phyloP scores from a whole-genome alignment of 2,329 filamentous ascomycete species.

The Apiospora koreana region DNA sequence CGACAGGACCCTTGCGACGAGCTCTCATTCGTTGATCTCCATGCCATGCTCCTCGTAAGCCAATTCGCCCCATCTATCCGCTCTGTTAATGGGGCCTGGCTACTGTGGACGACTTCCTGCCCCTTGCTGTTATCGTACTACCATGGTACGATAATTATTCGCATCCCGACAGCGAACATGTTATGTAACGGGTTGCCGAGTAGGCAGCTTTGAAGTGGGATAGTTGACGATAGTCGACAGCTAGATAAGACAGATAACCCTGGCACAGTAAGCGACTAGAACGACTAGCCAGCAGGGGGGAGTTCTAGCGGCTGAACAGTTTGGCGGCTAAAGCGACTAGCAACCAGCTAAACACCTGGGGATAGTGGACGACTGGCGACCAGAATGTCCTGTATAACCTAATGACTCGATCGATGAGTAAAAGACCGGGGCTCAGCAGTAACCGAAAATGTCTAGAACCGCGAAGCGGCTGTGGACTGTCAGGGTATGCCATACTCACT shows the following conservation, averaged over 20 bases:
- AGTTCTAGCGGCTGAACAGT: background rate
- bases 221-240: background rate
- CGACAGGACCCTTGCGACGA: background rate
- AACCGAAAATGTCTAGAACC: background rate
- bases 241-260: background rate
- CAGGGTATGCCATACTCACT: no score
- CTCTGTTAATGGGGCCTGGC: background rate
- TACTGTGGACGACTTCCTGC: background rate
- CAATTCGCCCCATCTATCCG: background rate
- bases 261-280: background rate
- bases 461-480: background rate
- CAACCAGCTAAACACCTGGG: background rate
- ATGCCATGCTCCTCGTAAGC: background rate
- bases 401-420: background rate
- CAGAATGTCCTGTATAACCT: no score
- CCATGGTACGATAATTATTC: background rate
- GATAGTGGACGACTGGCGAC: background rate
- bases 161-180: background rate
- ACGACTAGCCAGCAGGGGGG: background rate
- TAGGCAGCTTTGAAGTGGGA: background rate
- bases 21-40: background rate
- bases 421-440: background rate
- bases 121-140: background rate
- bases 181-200: background rate
- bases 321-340: background rate